Percentiles rank a stretch among this genome's conserved stretches.
Conservation (phyloP, 225 moss, liverwort and hornwort species). For the Sphagnum tenellum region DNA sequence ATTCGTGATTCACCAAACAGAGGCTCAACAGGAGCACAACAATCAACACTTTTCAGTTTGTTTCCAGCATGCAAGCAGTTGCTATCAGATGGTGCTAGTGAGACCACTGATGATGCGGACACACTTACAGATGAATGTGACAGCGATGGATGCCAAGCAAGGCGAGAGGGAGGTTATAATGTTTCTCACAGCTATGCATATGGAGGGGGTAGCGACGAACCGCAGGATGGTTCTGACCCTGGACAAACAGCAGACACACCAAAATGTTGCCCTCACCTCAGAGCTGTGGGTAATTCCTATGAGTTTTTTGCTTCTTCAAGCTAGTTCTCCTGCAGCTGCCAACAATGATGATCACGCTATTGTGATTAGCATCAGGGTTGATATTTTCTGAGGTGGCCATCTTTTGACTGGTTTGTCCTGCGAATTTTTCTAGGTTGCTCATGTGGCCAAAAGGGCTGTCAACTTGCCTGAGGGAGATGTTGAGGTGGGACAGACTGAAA, state of each 20-base stretch:
- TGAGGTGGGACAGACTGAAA: conserved; percentile 11
- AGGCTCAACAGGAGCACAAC: conserved; percentile 15
- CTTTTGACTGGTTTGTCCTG: too few species aligned
- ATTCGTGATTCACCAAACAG: conserved; percentile 52
- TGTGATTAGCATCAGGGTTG: too few species aligned
- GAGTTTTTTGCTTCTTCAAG: too few species aligned
- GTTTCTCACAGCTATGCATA: neutral
- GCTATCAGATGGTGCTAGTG: conserved; percentile 50
- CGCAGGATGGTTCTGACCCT: conserved; percentile 6
- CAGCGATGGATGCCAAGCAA: conserved; percentile 16
- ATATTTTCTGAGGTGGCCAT: too few species aligned
- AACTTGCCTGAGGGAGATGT: conserved; percentile 1
- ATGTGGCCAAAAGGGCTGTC: too few species aligned
- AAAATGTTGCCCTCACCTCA: conserved; percentile 19
- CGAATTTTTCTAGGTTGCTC: too few species aligned
- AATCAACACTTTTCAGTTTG: conserved; percentile 19
- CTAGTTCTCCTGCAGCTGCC: conserved; percentile 35
- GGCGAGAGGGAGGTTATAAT: conserved; percentile 9
- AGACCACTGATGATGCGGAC: conserved; percentile 37
- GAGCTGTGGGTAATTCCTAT: conserved; percentile 42
- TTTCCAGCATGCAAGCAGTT: conserved; percentile 39
- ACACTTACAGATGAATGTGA: conserved; percentile 37
- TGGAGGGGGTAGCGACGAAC: neutral
- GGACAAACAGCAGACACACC: conserved; percentile 6
- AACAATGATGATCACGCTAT: neutral